These are phyloP conservation scores for Ascocoryne sarcoides DNA, from an alignment of 2,329 filamentous ascomycete species.

Conservation along the genomic window DNA sequence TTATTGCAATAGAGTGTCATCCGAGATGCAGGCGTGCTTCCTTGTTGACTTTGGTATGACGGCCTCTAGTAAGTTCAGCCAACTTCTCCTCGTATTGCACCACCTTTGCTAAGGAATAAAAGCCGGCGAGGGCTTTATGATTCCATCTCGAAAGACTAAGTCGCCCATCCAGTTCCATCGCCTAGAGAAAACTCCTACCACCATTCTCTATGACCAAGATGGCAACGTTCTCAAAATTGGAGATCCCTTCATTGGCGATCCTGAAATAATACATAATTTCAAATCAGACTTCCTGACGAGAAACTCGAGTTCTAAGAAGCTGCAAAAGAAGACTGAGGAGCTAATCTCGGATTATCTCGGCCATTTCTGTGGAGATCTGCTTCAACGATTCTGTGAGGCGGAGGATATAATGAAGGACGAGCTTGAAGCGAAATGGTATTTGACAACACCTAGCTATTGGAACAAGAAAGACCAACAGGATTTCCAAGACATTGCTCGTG, in stretches of 20 bases:
- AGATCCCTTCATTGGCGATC: not conserved
- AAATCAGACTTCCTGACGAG: not conserved
- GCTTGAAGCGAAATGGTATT: not conserved
- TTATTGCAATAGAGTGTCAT: too few relatives aligned
- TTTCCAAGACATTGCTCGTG: not conserved
- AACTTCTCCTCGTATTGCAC: not conserved
- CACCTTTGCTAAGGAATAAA: not conserved
- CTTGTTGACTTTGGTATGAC: not conserved
- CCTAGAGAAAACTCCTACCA: not conserved
- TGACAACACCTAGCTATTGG: not conserved
- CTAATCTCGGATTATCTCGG: not conserved
- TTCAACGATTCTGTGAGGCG: not conserved
- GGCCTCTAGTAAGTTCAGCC: not conserved
- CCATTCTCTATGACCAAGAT: not conserved
- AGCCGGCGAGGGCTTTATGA: not conserved
- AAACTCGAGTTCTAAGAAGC: not conserved
- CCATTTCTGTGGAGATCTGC: not conserved
- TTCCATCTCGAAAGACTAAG: not conserved
- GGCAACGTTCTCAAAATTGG: not conserved
- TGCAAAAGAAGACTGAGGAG: not conserved
- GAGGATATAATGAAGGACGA: not conserved
- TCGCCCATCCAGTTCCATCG: not conserved
- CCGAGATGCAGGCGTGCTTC: not conserved
- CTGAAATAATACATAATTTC: not conserved
- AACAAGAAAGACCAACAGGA: not conserved